Evolutionary conservation across 192 early-diverging fungal species (phyloP), one percentile per base, ranked within the genome.

Genomic region (Podila verticillata): DNA sequence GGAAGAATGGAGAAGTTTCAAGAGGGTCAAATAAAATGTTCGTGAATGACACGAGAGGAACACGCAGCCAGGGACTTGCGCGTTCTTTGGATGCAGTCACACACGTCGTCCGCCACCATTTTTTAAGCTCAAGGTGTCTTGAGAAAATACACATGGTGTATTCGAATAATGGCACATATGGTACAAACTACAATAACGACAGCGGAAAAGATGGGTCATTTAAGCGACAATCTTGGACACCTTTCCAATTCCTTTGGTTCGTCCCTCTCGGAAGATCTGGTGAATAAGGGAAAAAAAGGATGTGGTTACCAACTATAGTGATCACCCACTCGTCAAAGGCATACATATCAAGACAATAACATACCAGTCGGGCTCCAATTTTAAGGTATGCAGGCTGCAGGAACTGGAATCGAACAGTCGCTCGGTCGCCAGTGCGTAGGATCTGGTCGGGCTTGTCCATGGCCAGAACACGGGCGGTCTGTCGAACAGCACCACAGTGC

Each of bases 211-310:
- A 2, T 32, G 30, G 13, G 57, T 31, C 8, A n/a, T 24, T 83
- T 68, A 84, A 31, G 67, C 74, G 19, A 88, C 62, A 56, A 86
- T 74, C 69, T 75, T 80, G 66, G 88, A 83, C 12, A 97, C 93
- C 75, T 95, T 95, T 60, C 96, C 96, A 7, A 96, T 91, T 22
- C 95, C 95, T 84, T 96, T 96, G 20, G 96, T 98, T 20, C 94
- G 90, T 1, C 93, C 90, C 68, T 93, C 92, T 72, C 92, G 89
- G 80, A 93, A 93, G 26, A 93, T 87, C 32, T 30, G 13, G 19
- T 56, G n/a, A 39, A 20, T 1, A 36, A 35, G 8, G 0, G 26
- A 3, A 34, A 32, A 34, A 1, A 68, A 64, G 4, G 24, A 47
- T 34, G 26, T 29, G 12, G 12, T 26, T 35, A n/a, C 12, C 29